Base-by-base conservation (phyloP, 164 flowering plant species). In the Sextonia rubra region DNA sequence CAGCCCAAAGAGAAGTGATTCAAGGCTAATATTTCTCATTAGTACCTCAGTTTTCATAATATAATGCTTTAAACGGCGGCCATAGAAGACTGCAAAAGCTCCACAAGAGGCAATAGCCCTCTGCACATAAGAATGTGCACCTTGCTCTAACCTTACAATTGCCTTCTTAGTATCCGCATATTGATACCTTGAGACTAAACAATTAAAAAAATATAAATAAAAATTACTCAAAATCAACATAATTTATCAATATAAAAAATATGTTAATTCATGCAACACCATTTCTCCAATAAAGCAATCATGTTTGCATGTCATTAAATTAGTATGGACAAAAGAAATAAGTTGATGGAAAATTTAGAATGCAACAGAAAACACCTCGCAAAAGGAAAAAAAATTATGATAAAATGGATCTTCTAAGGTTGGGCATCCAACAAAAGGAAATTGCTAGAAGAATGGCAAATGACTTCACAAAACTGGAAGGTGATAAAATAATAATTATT, bases 81-180 rank as follows among this genome's bases (percentile, higher is more conserved):
- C 96, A 84, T 92, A 88, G 15, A 94, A 77, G 71, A 94, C 71
- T 26, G 98, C 97, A 74, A 92, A 84, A 75, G 98, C 94, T 32
- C 90, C 90, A 78, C 86, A 87, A 62, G 88, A 79, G 58, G 88
- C 86, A 77, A 89, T 85, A 68, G 84, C 85, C 78, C 97, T 86
- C 74, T 83, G 97, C 82, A 83, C 81, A 72, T 60, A 86, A 64
- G 97, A 80, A 78, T 77, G 69, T 55, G 89, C 89, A 80, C 83
- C 80, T 78, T 90, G 94, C 80, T 94, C 96, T 78, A 89, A 78
- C 85, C 97, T 88, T 64, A 89, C 75, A 37, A 94, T 87, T 77
- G 83, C 72, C 81, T 79, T 85, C 83, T 78, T 87, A 23, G 87
- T 73, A 49, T 84, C 83, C 70, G 85, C 88, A 58, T 78, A 69